phyloP scores from a whole-genome alignment of 2,329 filamentous ascomycete genomes.

The Pestalotiopsis sp. region DNA sequence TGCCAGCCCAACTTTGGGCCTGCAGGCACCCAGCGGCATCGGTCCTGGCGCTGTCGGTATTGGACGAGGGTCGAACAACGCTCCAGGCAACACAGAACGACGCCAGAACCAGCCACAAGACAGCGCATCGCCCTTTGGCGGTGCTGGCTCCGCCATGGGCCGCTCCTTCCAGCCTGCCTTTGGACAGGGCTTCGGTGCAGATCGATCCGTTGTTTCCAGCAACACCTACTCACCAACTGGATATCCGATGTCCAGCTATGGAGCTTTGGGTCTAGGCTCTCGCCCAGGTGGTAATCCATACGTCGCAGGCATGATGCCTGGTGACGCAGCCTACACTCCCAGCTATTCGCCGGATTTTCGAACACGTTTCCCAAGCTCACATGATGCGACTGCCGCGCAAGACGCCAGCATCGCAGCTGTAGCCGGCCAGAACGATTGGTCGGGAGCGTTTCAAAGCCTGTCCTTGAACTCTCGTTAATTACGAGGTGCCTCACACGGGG shows the following conservation, averaged over 20 bases:
- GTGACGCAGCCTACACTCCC: constrained; percentile 41
- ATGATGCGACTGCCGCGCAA: constrained; percentile 32
- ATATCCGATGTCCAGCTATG: constrained; percentile 44
- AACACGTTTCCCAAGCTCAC: constrained; percentile 33
- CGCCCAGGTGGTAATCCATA: constrained; percentile 38
- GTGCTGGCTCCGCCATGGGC: constrained; percentile 32
- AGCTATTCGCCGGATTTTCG: constrained; percentile 46
- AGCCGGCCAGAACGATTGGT: constrained; percentile 58
- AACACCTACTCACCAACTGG: constrained; percentile 38
- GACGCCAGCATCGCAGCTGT: constrained; percentile 33
- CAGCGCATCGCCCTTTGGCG: constrained; percentile 36
- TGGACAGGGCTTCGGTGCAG: constrained; percentile 39
- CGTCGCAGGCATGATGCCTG: constrained; percentile 37
- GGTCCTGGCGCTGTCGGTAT: constrained; percentile 66
- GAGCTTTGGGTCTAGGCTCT: constrained; percentile 41
- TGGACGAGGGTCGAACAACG: constrained; percentile 45
- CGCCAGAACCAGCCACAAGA: constrained; percentile 47
- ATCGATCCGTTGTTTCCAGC: constrained; percentile 39
- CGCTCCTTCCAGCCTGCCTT: constrained; percentile 45
- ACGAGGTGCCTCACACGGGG: background rate
- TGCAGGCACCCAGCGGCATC: constrained; percentile 68
- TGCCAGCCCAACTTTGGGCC: constrained; percentile 71
- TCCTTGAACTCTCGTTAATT: constrained; percentile 64
- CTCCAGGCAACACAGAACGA: constrained; percentile 44
- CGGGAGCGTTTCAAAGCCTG: constrained; percentile 65